These are phyloP conservation scores for Hymenoscyphus albidus DNA, from an alignment of 2,329 filamentous ascomycete genomes.

Conservation along the genomic window DNA sequence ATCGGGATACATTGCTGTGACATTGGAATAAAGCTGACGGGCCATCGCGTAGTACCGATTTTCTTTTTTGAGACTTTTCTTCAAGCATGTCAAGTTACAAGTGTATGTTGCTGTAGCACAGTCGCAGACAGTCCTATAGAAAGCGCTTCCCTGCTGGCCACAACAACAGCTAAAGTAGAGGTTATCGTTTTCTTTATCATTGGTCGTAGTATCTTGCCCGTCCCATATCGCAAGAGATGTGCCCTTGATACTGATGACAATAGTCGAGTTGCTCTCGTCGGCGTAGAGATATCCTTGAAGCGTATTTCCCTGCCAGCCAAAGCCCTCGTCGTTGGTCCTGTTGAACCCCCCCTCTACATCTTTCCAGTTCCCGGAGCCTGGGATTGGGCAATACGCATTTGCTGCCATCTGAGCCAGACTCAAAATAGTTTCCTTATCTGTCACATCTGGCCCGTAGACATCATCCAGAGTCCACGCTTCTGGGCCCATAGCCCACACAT, in stretches of 20 bases:
- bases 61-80: slow-evolving; percentile 70
- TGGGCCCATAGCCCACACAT: slow-evolving; percentile 62
- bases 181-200: slow-evolving; percentile 97
- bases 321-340: slow-evolving; percentile 75
- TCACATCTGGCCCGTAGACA: slow-evolving; percentile 73
- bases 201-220: slow-evolving; percentile 93
- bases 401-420: slow-evolving; percentile 84
- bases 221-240: slow-evolving; percentile 89
- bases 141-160: slow-evolving; percentile 83
- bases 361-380: slow-evolving; percentile 73
- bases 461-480: slow-evolving; percentile 79
- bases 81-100: slow-evolving; percentile 89
- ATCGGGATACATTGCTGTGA: slow-evolving; percentile 81
- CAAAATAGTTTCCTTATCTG: slow-evolving; percentile 79
- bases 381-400: slow-evolving; percentile 78
- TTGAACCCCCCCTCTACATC: slow-evolving; percentile 79
- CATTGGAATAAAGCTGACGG: slow-evolving; percentile 86
- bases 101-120: slow-evolving; percentile 83
- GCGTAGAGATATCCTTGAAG: slow-evolving; percentile 89
- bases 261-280: slow-evolving; percentile 77
- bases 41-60: slow-evolving; percentile 89
- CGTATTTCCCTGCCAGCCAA: slow-evolving; percentile 89
- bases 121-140: slow-evolving; percentile 90
- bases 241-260: slow-evolving; percentile 90
- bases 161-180: slow-evolving; percentile 98